Base-by-base conservation (phyloP, 345 rosid genomes). In the Brassica cretica region DNA sequence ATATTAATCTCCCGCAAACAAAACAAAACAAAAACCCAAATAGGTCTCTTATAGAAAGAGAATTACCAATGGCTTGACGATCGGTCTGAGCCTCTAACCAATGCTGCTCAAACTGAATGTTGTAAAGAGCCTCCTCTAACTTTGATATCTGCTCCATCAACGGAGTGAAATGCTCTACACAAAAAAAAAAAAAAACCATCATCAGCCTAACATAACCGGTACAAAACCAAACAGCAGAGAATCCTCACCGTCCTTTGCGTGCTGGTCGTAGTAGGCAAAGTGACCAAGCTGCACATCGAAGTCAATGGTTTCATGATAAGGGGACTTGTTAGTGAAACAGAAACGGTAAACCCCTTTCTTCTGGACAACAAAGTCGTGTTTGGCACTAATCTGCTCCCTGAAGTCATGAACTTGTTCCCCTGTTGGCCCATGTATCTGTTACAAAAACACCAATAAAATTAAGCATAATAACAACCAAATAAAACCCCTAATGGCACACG, bases 41-140 rank as follows among this genome's bases (percentile, higher is more conserved):
- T 1, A 18, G 25, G 0, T 0, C 0, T 56, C 0, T 56, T 5
- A 5, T 27, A 29, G 35, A 44, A 33, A 8, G 8, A 61, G 19
- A 8, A 53, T 80, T 85, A 86, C 94, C 86, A 37, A 87, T 73
- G 9, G 88, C 88, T 78, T 91, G 97, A 69, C 90, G 87, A 66
- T 88, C 88, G 2, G 89, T 87, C 84, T 90, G 97, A 77, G 94
- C 94, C 82, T 87, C 91, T 62, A 91, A 70, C 93, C 94, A 91
- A 74, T 86, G 94, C 77, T 90, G 93, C 64, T 91, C 89, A 56
- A 91, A 91, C 29, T 88, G 94, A 75, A 91, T 87, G 80, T 85
- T 85, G 86, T 85, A 85, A 58, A 89, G 90, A 37, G 91, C 91
- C 39, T 89, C 93, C 81, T 87, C 90, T 49, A 88, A 46, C 78